These are phyloP conservation scores for Sporopachydermia quercuum DNA, from an alignment of 805 yeast genomes.

Conservation along the genomic window DNA sequence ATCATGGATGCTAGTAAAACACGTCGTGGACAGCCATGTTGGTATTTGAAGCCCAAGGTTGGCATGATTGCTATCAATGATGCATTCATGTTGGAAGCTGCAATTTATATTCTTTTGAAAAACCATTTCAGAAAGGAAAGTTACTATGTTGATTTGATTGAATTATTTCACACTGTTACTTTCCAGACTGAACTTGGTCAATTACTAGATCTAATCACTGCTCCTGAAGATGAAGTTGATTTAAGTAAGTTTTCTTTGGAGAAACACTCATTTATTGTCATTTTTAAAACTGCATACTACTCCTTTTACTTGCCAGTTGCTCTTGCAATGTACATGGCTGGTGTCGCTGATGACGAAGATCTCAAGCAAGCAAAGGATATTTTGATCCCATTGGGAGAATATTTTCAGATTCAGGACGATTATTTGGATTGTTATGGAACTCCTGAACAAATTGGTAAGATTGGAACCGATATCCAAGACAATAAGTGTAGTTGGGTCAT, in stretches of 20 bases:
- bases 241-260: constrained; percentile 70
- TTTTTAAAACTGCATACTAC: constrained; percentile 93
- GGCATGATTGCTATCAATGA: constrained; percentile 94
- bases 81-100: constrained; percentile 91
- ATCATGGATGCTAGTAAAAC: constrained; percentile 96
- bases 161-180: constrained; percentile 92
- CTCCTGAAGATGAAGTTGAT: constrained; percentile 92
- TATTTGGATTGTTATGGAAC: constrained; percentile 94
- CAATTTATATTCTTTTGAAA: constrained; percentile 78
- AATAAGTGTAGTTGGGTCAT: constrained; percentile 98
- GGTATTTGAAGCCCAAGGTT: constrained; percentile 72
- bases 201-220: constrained; percentile 86
- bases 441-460: constrained; percentile 94
- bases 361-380: constrained; percentile 79
- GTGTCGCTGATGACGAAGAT: constrained; percentile 53
- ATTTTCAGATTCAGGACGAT: constrained; percentile 98
- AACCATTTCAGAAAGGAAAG: constrained; percentile 71
- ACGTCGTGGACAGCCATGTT: constrained; percentile 97
- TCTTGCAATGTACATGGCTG: constrained; percentile 87
- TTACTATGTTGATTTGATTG: constrained; percentile 81
- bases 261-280: constrained; percentile 91
- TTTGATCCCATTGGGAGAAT: constrained; percentile 90
- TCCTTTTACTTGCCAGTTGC: constrained; percentile 97
- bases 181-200: constrained; percentile 98
- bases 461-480: constrained; percentile 96